Evolutionary conservation across 306 rosid genomes (phyloP).

Genomic region (Morella rubra): DNA sequence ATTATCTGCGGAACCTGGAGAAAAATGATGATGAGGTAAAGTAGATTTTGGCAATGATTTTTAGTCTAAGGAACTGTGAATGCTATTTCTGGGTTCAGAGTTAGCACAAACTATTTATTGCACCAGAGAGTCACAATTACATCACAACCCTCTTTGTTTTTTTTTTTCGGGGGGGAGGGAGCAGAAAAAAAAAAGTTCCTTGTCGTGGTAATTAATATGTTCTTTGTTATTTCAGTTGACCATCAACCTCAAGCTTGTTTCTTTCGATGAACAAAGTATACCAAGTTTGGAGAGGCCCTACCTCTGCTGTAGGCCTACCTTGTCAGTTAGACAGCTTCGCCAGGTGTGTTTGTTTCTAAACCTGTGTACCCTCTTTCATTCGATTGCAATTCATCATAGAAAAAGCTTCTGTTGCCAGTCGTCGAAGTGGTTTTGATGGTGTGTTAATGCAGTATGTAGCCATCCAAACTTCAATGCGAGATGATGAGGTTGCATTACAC

Average conservation of each 20-base stretch:
- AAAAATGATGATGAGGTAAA: conserved; percentile 51
- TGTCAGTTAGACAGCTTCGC: conserved; percentile 49
- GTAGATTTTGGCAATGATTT: conserved; percentile 17
- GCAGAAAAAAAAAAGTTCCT: conserved; percentile 1
- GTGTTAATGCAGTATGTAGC: conserved; percentile 55
- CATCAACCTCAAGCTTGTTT: conserved; percentile 53
- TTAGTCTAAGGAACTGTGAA: conserved; percentile 17
- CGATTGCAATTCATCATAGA: background rate
- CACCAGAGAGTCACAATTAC: background rate
- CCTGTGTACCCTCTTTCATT: conserved; percentile 10
- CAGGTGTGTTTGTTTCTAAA: conserved; percentile 45
- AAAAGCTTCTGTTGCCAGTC: background rate
- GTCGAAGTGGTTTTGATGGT: conserved; percentile 25
- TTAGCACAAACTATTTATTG: conserved; percentile 9
- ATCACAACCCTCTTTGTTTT: background rate
- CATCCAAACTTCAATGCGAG: conserved; percentile 33
- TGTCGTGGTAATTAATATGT: conserved; percentile 5
- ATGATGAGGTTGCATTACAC: conserved; percentile 53
- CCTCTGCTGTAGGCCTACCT: conserved; percentile 58
- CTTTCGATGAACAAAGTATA: conserved; percentile 52
- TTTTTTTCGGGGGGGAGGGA: background rate
- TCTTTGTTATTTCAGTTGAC: conserved; percentile 43
- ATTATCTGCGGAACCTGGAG: conserved; percentile 47
- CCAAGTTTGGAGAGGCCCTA: conserved; percentile 55
- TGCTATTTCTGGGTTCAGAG: conserved; percentile 19